These are phyloP conservation scores for Kwoniella mangroviensis DNA, from an alignment of 768 basidiomycete genomes.

Conservation along the genomic window DNA sequence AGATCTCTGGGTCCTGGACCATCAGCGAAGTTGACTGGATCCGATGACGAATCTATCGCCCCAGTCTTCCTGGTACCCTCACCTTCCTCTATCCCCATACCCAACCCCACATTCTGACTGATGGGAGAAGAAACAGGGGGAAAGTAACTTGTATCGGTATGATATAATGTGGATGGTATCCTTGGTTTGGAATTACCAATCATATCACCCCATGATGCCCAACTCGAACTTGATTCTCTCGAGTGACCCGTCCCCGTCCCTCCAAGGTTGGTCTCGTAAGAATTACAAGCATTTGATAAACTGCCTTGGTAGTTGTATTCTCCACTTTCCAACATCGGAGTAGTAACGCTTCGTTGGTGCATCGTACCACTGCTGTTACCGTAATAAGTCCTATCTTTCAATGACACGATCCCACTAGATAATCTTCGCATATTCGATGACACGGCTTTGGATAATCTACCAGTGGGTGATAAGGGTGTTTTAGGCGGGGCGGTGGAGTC, in stretches of 20 bases:
- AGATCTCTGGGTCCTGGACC: background rate
- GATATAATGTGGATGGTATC: slow-evolving; percentile 2
- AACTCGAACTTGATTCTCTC: slow-evolving; percentile 11
- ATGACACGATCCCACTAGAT: slow-evolving; percentile 12
- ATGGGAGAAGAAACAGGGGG: slow-evolving; percentile 16
- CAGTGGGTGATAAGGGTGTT: slow-evolving; percentile 26
- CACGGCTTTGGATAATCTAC: slow-evolving; percentile 15
- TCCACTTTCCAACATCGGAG: slow-evolving; percentile 12
- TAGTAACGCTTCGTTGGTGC: slow-evolving; percentile 15
- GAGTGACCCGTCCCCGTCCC: slow-evolving; percentile 10
- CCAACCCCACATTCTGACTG: slow-evolving; percentile 8
- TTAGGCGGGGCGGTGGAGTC: slow-evolving; percentile 25
- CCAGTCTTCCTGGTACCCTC: no score
- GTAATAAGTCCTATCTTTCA: slow-evolving; percentile 14
- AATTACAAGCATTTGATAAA: background rate
- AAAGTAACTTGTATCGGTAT: slow-evolving; percentile 23
- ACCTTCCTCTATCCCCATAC: slow-evolving; percentile 26
- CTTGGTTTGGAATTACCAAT: background rate
- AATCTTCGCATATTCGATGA: slow-evolving; percentile 17
- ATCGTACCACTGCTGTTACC: background rate
- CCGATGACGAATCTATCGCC: slow-evolving; percentile 8
- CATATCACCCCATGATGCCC: slow-evolving; percentile 9
- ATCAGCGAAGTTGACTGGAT: slow-evolving; percentile 8
- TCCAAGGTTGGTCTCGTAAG: slow-evolving; percentile 4
- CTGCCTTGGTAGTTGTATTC: background rate